Evolutionary conservation across 495 filamentous ascomycete genomes (phyloP).

Genomic region (Neurospora terricola): DNA sequence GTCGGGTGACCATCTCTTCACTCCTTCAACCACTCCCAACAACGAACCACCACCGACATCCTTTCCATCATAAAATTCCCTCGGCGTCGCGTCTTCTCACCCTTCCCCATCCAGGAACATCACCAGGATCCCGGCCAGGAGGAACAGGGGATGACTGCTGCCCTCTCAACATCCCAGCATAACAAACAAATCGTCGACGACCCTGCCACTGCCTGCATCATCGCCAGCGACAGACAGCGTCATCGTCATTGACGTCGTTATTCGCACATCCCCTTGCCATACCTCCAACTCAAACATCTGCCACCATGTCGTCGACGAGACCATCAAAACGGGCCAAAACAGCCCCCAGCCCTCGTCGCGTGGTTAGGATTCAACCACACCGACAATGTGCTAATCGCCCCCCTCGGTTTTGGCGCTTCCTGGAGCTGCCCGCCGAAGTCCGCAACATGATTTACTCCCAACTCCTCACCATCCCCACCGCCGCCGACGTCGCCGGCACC

Average conservation of each 20-base stretch:
- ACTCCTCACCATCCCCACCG: neutral
- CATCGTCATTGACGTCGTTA: neutral
- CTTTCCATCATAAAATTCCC: neutral
- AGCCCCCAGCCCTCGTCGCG: neutral
- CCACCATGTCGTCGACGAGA: neutral
- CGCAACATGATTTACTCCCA: slow-evolving; percentile 1
- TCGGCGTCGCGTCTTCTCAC: neutral
- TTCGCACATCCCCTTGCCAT: neutral
- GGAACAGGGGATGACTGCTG: neutral
- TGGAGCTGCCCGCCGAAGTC: slow-evolving; percentile 1
- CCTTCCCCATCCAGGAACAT: neutral
- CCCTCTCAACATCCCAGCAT: neutral
- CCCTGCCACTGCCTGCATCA: neutral
- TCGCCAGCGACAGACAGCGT: neutral
- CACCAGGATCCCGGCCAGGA: neutral
- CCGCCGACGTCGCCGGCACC: neutral
- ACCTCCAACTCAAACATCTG: neutral
- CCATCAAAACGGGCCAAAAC: neutral
- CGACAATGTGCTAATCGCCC: neutral
- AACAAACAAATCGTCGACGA: neutral
- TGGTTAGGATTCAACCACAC: slow-evolving; percentile 4
- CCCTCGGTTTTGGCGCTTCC: slow-evolving; percentile 4
- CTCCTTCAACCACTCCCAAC: neutral
- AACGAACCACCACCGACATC: neutral
- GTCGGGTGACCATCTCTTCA: neutral